These are phyloP conservation scores for Corymbia citriodora DNA, from an alignment of 441 rosid genomes.

Conservation along the genomic window DNA sequence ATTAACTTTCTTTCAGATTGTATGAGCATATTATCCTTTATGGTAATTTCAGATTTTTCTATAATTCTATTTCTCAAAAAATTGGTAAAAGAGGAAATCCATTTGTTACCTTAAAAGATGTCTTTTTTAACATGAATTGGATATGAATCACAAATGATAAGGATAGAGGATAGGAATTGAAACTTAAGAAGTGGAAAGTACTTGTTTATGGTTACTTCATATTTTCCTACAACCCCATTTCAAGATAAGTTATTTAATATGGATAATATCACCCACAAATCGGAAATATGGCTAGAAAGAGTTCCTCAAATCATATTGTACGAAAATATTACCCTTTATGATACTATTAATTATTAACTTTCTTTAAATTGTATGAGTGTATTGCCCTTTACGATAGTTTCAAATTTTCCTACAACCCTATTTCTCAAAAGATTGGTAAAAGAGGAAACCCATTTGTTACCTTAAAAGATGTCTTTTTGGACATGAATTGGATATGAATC, in stretches of 20 bases:
- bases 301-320: neutral
- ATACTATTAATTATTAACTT: neutral
- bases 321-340: neutral
- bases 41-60: too few species aligned
- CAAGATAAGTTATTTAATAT: neutral
- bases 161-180: too few species aligned
- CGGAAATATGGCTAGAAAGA: neutral
- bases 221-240: neutral
- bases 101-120: too few species aligned
- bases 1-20: neutral
- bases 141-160: too few species aligned
- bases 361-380: neutral
- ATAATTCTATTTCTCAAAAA: too few species aligned
- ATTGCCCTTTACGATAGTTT: neutral
- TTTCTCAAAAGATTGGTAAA: neutral
- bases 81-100: too few species aligned
- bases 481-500: neutral
- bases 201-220: neutral
- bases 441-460: too few species aligned
- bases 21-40: neutral
- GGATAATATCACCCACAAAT: neutral
- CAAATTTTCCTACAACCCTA: neutral
- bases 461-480: too few species aligned
- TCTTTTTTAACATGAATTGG: too few species aligned
- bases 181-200: neutral